Conservation (phyloP, 2,329 filamentous ascomycete genomes). For the Diaporthe nobilis region DNA sequence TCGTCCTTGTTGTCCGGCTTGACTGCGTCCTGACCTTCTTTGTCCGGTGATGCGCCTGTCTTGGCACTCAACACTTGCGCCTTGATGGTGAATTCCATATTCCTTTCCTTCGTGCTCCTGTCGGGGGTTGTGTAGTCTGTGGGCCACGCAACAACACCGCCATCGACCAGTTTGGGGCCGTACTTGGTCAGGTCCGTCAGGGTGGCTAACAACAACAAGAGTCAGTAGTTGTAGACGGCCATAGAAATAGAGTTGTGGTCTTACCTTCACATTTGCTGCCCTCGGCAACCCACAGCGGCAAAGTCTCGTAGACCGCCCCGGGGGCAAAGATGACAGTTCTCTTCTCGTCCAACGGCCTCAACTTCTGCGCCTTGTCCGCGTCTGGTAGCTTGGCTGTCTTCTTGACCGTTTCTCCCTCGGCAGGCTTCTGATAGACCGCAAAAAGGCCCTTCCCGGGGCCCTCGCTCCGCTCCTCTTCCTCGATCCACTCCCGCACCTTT, state of each 20-base stretch:
- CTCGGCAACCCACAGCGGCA: slow-evolving; percentile 65
- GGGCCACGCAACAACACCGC: slow-evolving; percentile 50
- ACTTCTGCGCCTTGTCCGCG: slow-evolving; percentile 46
- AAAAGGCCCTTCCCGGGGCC: slow-evolving; percentile 56
- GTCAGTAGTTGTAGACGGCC: not conserved
- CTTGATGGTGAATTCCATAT: slow-evolving; percentile 54
- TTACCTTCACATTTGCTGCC: slow-evolving; percentile 58
- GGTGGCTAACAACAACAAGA: slow-evolving; percentile 43
- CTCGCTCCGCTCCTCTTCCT: slow-evolving; percentile 55
- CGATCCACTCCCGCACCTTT: slow-evolving; percentile 63
- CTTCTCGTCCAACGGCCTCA: slow-evolving; percentile 50
- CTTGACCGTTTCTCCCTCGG: slow-evolving; percentile 54
- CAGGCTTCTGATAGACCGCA: slow-evolving; percentile 57
- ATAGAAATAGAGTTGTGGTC: not conserved
- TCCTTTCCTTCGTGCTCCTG: slow-evolving; percentile 44
- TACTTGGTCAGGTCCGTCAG: slow-evolving; percentile 49
- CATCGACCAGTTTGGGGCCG: slow-evolving; percentile 45
- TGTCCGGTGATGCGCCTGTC: slow-evolving; percentile 22
- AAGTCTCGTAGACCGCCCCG: slow-evolving; percentile 63
- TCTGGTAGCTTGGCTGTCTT: slow-evolving; percentile 52
- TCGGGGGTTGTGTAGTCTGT: slow-evolving; percentile 50
- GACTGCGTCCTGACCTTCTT: slow-evolving; percentile 19
- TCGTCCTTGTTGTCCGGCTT: slow-evolving; percentile 39
- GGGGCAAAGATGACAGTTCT: slow-evolving; percentile 66
- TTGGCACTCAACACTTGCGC: slow-evolving; percentile 52